Base-by-base conservation (phyloP, 2,329 filamentous ascomycete genomes). In the Fusarium coicis region DNA sequence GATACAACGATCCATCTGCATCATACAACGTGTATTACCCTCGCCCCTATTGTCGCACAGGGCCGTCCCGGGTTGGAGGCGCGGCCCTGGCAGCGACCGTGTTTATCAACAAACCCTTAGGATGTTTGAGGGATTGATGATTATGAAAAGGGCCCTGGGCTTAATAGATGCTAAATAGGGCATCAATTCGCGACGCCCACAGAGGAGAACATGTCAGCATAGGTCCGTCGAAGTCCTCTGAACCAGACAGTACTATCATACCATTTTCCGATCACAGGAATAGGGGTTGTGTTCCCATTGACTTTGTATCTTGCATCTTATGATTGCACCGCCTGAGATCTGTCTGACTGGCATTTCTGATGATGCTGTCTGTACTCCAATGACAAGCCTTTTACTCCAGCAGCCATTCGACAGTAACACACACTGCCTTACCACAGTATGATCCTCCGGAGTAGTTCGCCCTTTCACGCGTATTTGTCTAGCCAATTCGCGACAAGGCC, bases 251-350 rank as follows among this genome's bases (percentile, higher is more conserved):
- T 36, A 55, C 16, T 28, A 46, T 53, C 46, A 37, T 54, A 47
- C 37, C 32, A 34, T 53, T 36, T 28, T 63, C 50, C n/a, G 32
- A 55, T n/a, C 39, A 26, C 50, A 26, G 46, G 52, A 65, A 66
- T 53, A 56, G 72, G 60, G 64, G 62, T 68, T 77, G 75, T 76
- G 58, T 52, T 63, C 58, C 70, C 63, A 47, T 66, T 70, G 62
- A 67, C 66, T 75, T 69, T 66, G 73, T 74, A 76, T 76, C 76
- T 68, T 76, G 72, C 76, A 77, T 76, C 23, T 62, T 46, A 37
- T 19, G 63, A 73, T 76, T 66, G 67, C 75, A 77, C 74, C 16
- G 65, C 68, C 66, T 75, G 59, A 76, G 76, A 78, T 77, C 75
- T 74, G 74, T 63, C 68, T 76, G 55, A 65, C 66, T 68, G 64